These are phyloP conservation scores for Miscanthus lutarioriparius DNA, from an alignment of 176 grass and related monocot species.

Conservation along the genomic window DNA sequence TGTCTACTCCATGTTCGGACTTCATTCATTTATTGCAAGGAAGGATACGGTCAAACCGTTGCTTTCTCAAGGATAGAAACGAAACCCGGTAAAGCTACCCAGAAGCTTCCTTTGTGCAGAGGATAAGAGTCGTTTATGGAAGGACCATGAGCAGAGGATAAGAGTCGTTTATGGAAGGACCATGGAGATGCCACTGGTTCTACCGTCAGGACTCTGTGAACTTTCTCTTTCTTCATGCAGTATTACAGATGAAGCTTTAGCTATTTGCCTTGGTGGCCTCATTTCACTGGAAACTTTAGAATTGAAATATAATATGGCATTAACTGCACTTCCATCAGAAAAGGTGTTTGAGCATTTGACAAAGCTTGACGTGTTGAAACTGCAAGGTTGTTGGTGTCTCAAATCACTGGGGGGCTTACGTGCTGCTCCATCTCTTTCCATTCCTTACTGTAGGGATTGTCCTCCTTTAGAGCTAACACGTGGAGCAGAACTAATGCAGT, in stretches of 20 bases:
- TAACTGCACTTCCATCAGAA: constrained; percentile 11
- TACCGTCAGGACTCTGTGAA: rapidly evolving
- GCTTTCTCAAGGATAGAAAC: no score
- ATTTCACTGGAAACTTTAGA: neutral
- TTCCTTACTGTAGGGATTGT: neutral
- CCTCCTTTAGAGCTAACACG: neutral
- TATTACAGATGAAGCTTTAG: constrained; percentile 8
- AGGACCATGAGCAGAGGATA: neutral
- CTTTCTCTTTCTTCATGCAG: neutral
- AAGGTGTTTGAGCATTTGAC: neutral
- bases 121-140: no score
- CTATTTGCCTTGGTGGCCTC: neutral
- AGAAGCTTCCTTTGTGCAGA: no score
- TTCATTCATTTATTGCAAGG: no score
- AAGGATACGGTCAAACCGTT: no score
- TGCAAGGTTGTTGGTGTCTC: neutral
- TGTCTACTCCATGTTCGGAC: no score
- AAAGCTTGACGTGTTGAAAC: neutral
- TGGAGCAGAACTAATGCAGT: neutral
- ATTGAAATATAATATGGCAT: no score
- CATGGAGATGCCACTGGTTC: neutral
- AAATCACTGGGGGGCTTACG: neutral
- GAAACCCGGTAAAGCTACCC: no score
- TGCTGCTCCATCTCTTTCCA: neutral
- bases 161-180: neutral